Evolutionary conservation across 2,329 filamentous ascomycete genomes (phyloP), one percentile per base, ranked within the genome.

Genomic region (Alternaria arbusti): DNA sequence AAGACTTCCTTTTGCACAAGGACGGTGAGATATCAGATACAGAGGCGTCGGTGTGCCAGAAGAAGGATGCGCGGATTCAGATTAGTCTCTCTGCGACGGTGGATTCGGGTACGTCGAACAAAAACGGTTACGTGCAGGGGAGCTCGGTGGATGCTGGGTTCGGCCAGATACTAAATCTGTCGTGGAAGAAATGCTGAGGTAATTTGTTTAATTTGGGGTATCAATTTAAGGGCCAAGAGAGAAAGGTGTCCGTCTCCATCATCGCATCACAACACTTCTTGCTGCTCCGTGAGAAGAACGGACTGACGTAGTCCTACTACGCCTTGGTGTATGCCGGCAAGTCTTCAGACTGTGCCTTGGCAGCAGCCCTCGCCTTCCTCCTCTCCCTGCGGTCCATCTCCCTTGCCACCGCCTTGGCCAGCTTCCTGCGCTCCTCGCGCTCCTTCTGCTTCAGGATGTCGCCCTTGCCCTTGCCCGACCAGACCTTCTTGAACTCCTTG

Each of bases 391-490:
- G 60, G 28, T 74, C 71, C 56, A 77, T 30, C 65, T 74, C 74
- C 66, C 66, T 71, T 26, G 72, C 74, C 25, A 77, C 74, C 15
- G 73, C 73, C 69, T 72, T 74, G 20, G 74, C 74, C 57, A 77
- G 54, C 68, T 77, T 75, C 62, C 61, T 71, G 64, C 74, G 68
- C 66, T 77, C 73, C 66, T 75, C 74, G 12, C 73, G 63, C 67
- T 77, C 74, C 65, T 67, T 72, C 64, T 71, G 69, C 69, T 74
- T 75, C 44, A 70, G 32, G 2, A 76, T 63, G 20, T 74, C 66
- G 46, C 64, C 64, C 49, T 67, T 68, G 20, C 70, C 69, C 67
- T 75, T 76, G 40, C 74, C 74, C 9, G 60, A 70, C 75, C 75
- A 77, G n/a, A 70, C 67, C 30, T 71, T 72, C 43, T 61, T 61